Conservation (phyloP, 495 filamentous ascomycete genomes). For the Apodospora peruviana region DNA sequence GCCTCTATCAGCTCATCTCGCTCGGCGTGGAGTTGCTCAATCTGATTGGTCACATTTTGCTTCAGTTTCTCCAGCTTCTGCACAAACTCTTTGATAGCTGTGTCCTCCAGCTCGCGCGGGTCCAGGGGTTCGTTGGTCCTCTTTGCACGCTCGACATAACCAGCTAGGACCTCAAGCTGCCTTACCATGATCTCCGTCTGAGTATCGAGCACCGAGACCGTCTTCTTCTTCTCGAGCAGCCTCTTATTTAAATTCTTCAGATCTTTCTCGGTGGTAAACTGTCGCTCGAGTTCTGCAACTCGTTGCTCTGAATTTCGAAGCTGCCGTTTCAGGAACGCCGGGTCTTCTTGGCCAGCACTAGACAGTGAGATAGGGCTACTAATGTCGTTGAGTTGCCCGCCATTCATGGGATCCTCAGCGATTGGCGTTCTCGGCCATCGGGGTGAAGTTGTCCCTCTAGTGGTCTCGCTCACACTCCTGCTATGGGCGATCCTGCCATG, state of each 20-base stretch:
- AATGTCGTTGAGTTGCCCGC: conserved; percentile 52
- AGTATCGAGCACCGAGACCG: conserved; percentile 90
- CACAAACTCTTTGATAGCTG: conserved; percentile 81
- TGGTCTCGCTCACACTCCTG: conserved; percentile 52
- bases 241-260: conserved; percentile 81
- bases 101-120: conserved; percentile 70
- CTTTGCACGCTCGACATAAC: conserved; percentile 56
- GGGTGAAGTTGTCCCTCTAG: conserved; percentile 48
- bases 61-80: conserved; percentile 82
- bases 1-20: conserved; percentile 79
- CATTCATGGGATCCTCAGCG: conserved; percentile 52
- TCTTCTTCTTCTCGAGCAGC: conserved; percentile 88
- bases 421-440: conserved; percentile 70
- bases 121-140: conserved; percentile 72
- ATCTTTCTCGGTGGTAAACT: conserved; percentile 63
- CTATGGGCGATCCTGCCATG: conserved; percentile 36
- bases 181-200: conserved; percentile 92
- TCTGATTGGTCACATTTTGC: conserved; percentile 65
- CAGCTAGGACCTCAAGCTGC: conserved; percentile 77
- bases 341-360: conserved; percentile 57
- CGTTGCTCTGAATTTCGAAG: conserved; percentile 74
- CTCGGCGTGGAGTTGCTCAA: conserved; percentile 80
- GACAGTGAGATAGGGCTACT: conserved; percentile 66
- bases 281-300: conserved; percentile 75
- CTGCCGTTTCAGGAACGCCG: conserved; percentile 66